phyloP scores from a whole-genome alignment of 768 basidiomycete species.

The Serendipita sp. region DNA sequence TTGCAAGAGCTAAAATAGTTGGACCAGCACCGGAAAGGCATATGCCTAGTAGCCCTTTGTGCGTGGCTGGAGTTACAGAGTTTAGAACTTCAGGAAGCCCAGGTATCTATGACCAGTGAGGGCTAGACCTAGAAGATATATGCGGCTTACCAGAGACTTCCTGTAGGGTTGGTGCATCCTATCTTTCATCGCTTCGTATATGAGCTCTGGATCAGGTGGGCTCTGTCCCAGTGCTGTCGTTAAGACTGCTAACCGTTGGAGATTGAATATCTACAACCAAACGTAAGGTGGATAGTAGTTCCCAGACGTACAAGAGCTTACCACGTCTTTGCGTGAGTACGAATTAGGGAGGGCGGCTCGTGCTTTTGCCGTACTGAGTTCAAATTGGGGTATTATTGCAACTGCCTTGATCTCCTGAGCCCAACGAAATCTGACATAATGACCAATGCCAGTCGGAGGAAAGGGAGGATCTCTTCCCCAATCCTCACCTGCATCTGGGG shows the following conservation, averaged over 20 bases:
- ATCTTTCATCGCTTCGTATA: conserved; percentile 99
- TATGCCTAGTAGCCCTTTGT: conserved; percentile 91
- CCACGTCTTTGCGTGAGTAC: conserved; percentile 92
- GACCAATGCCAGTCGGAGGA: conserved; percentile 83
- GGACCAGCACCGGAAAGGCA: conserved; percentile 97
- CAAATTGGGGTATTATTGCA: conserved; percentile 88
- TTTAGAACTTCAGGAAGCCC: conserved; percentile 88
- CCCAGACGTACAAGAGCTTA: conserved; percentile 21
- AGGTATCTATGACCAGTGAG: conserved; percentile 50
- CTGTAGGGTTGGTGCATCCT: conserved; percentile 95
- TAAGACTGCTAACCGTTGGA: conserved; percentile 89
- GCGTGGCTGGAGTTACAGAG: conserved; percentile 68
- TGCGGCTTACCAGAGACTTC: conserved; percentile 50
- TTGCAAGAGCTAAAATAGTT: conserved; percentile 90
- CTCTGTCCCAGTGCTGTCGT: conserved; percentile 83
- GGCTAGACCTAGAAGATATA: neutral
- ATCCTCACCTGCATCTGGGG: conserved; percentile 74
- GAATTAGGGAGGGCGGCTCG: conserved; percentile 86
- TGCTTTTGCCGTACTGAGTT: conserved; percentile 90
- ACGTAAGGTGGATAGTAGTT: neutral
- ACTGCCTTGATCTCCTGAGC: conserved; percentile 71
- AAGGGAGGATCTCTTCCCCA: conserved; percentile 84
- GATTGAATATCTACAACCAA: conserved; percentile 75
- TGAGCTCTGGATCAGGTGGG: conserved; percentile 89
- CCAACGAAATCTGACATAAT: conserved; percentile 85